Base-by-base conservation (phyloP, 2,329 filamentous ascomycete genomes). In the Hymenoscyphus salicellus region DNA sequence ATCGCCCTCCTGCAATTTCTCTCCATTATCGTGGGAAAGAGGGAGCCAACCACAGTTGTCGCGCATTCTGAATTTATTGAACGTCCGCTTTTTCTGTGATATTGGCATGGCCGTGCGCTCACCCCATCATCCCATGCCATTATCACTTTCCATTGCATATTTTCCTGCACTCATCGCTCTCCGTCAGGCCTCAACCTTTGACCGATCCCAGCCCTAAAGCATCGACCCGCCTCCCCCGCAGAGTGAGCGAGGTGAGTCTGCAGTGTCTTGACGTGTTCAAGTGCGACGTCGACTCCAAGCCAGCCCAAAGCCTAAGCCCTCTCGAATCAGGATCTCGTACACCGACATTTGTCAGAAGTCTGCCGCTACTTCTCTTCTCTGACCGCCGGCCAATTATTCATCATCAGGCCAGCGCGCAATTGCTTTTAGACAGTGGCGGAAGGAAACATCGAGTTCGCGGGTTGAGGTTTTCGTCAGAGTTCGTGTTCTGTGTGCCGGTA, bases 331-430 rank as follows among this genome's bases (percentile, higher is more conserved):
- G 61, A 59, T 17, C 20, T 14, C 16, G 33, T 64, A 61, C 63
- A 64, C 63, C 63, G 63, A 64, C 63, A 64, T 64, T 64, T 64
- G 63, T 57, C 58, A 49, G 56, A 33, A 58, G 33, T 23, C 20
- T 58, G 56, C 33, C 36, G 28, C 23, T n/a, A 16, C 28, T 30
- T 36, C 23, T 33, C 60, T 55, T 33, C 41, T 62, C 52, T 62
- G 52, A 57, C 60, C 23, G 60, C 41, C 32, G 26, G 30, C 59
- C 23, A 56, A 30, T 56, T 56, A 17, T n/a, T 56, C 30, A 33
- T 33, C 55, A 8, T 17, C 55, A 30, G 55, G 30, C 23, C 28
- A 56, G 16, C 17, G 52, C 52, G 28, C 8, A 32, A 56, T 56
- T n/a, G 55, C 55, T 32, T 26, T 14, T 32, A 26, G 55, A 33